These are phyloP conservation scores for Pythium graminicola DNA, from an alignment of 352 stramenopile species.

Conservation along the genomic window DNA sequence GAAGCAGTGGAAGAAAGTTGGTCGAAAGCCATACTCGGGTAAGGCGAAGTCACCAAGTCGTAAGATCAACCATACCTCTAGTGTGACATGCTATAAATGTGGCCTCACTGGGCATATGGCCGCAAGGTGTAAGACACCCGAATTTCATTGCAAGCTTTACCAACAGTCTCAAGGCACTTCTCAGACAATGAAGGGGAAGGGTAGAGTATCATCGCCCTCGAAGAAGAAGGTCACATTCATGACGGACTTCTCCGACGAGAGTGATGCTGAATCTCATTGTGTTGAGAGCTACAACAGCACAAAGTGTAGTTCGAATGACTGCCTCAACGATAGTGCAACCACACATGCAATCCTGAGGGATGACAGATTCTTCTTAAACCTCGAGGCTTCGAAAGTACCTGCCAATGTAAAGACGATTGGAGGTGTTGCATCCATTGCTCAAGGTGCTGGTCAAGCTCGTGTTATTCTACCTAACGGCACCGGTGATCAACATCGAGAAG, in stretches of 20 bases:
- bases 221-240: slow-evolving; percentile 14
- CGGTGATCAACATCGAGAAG: slow-evolving; percentile 3
- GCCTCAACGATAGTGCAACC: slow-evolving; percentile 11
- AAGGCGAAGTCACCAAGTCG: background rate
- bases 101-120: slow-evolving; percentile 7
- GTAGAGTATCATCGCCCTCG: background rate
- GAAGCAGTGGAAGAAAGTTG: background rate
- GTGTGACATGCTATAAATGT: slow-evolving; percentile 5
- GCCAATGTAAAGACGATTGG: slow-evolving; percentile 7
- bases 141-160: slow-evolving; percentile 14
- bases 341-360: slow-evolving; percentile 11
- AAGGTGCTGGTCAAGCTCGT: background rate
- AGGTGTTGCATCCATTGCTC: slow-evolving; percentile 3
- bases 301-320: background rate
- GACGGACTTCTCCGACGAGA: slow-evolving; percentile 16
- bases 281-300: slow-evolving; percentile 3
- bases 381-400: background rate
- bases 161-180: slow-evolving; percentile 3
- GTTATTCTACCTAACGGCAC: slow-evolving; percentile 4
- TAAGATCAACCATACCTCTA: background rate
- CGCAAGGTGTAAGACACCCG: background rate
- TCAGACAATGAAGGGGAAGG: slow-evolving; percentile 2
- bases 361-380: slow-evolving; percentile 5
- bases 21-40: background rate
- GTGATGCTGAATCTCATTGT: slow-evolving; percentile 8